phyloP scores from a whole-genome alignment of 345 rosid genomes.

The Syzygium grande region DNA sequence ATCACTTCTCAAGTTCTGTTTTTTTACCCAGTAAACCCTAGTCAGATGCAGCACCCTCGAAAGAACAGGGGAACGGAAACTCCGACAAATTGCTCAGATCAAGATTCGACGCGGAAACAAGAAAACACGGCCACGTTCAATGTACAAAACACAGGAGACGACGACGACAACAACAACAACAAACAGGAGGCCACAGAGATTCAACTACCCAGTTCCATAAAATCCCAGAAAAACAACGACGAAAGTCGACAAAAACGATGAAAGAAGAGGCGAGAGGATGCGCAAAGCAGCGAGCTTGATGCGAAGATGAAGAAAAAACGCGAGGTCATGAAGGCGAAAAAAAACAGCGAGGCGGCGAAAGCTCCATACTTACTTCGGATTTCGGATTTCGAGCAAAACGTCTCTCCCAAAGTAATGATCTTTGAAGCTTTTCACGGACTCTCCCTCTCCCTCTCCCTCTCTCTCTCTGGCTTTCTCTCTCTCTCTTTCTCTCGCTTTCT shows the following conservation, averaged over 20 bases:
- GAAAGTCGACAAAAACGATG: background rate
- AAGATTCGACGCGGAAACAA: background rate
- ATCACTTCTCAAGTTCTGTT: constrained; percentile 12
- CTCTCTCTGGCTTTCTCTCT: background rate
- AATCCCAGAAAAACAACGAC: background rate
- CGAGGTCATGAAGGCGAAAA: background rate
- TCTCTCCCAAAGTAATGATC: background rate
- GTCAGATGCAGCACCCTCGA: background rate
- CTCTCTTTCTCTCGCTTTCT: background rate
- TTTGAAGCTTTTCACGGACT: background rate
- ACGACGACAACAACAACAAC: background rate
- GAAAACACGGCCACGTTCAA: background rate
- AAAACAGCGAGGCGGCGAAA: background rate
- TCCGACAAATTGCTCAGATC: background rate
- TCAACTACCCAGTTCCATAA: background rate
- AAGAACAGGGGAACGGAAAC: background rate
- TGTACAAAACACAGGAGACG: background rate
- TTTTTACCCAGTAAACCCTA: background rate
- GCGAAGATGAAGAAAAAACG: background rate
- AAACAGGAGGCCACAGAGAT: background rate
- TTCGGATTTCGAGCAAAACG: background rate
- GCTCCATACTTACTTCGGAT: background rate
- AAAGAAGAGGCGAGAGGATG: background rate
- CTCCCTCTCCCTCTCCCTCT: background rate
- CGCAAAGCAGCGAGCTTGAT: background rate